Evolutionary conservation across 495 filamentous ascomycete species (phyloP).

Genomic region (Xylaria cubensis): DNA sequence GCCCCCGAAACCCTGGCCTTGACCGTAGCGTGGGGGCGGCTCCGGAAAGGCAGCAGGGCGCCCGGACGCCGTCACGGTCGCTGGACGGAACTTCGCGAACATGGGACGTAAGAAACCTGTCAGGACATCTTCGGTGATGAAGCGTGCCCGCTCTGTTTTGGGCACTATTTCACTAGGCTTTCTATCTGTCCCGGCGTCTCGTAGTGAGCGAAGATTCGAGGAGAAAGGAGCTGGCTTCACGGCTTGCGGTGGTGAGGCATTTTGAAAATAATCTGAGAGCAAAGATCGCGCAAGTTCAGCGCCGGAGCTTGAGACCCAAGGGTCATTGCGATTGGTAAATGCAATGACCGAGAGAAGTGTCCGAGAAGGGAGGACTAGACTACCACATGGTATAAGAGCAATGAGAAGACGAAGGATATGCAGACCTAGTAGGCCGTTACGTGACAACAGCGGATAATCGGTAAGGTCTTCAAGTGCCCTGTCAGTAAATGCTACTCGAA

Average conservation of each 20-base stretch:
- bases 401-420: conserved; percentile 25
- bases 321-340: conserved; percentile 58
- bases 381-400: neutral
- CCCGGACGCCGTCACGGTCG: conserved; percentile 66
- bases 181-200: neutral
- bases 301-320: conserved; percentile 60
- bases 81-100: conserved; percentile 70
- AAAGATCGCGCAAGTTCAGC: conserved; percentile 51
- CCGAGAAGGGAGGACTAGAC: conserved; percentile 30
- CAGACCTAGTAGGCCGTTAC: conserved; percentile 32
- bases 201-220: neutral
- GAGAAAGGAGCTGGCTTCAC: neutral
- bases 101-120: conserved; percentile 65
- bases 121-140: conserved; percentile 64
- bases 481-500: neutral
- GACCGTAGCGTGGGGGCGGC: conserved; percentile 40
- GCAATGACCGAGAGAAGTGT: conserved; percentile 44
- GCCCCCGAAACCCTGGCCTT: conserved; percentile 45
- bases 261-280: conserved; percentile 24
- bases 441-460: conserved; percentile 31
- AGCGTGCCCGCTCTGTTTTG: conserved; percentile 30
- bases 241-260: neutral
- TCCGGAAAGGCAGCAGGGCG: conserved; percentile 63
- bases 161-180: neutral
- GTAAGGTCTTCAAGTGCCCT: conserved; percentile 29